phyloP scores from a whole-genome alignment of 768 basidiomycete species.

The Antrodiella citrinella region DNA sequence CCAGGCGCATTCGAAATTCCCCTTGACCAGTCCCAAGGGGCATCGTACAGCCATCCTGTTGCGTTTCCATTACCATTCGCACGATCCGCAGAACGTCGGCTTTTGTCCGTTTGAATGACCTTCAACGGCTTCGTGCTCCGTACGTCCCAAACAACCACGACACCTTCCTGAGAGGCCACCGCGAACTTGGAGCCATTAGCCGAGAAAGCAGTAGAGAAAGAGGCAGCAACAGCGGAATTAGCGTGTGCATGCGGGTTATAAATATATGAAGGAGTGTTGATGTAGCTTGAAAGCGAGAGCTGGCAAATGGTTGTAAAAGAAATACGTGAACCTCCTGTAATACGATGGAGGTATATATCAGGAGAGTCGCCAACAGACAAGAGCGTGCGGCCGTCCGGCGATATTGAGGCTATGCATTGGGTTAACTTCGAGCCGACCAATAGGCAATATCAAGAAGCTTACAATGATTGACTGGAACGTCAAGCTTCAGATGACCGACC shows the following conservation, averaged over 20 bases:
- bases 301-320: slow-evolving; percentile 60
- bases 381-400: slow-evolving; percentile 79
- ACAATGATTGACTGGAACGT: slow-evolving; percentile 81
- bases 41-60: slow-evolving; percentile 51
- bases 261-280: slow-evolving; percentile 24
- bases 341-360: slow-evolving; percentile 74
- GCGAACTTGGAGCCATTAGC: slow-evolving; percentile 72
- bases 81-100: slow-evolving; percentile 17
- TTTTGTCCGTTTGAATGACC: slow-evolving; percentile 50
- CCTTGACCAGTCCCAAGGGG: slow-evolving; percentile 62
- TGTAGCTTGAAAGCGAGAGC: slow-evolving; percentile 54
- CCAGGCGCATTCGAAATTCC: slow-evolving; percentile 50
- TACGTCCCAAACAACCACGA: slow-evolving; percentile 78
- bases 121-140: slow-evolving; percentile 64
- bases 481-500: slow-evolving; percentile 47
- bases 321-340: slow-evolving; percentile 55
- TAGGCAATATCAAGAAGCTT: slow-evolving; percentile 21
- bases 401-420: slow-evolving; percentile 65
- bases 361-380: slow-evolving; percentile 89
- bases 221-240: slow-evolving; percentile 43
- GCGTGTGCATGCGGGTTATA: slow-evolving; percentile 6
- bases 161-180: slow-evolving; percentile 75
- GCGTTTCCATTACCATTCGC: slow-evolving; percentile 30
- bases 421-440: no score
- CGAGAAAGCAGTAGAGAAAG: slow-evolving; percentile 77